Percentiles rank a stretch among this genome's conserved stretches.
phyloP scores from a whole-genome alignment of 2,329 filamentous ascomycete species.

The Macrophomina tecta region DNA sequence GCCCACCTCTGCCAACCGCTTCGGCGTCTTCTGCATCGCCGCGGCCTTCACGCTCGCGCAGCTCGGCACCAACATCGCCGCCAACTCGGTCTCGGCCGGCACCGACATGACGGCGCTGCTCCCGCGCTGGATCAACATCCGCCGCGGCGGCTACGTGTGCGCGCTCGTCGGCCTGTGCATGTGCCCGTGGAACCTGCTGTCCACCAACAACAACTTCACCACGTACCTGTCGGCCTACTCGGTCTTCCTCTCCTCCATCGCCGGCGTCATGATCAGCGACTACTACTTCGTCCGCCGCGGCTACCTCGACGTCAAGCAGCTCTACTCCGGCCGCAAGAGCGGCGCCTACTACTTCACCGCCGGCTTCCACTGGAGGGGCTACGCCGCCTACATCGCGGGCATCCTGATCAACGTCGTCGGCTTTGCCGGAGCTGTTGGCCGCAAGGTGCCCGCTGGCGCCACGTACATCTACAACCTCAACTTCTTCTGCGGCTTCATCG shows the following conservation, averaged over 20 bases:
- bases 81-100: conserved; percentile 83
- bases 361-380: conserved; percentile 84
- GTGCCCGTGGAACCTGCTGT: conserved; percentile 84
- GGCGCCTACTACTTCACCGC: conserved; percentile 76
- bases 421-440: conserved; percentile 81
- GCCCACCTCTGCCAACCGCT: conserved; percentile 47
- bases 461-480: conserved; percentile 89
- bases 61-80: conserved; percentile 85
- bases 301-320: conserved; percentile 76
- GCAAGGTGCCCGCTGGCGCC: conserved; percentile 74
- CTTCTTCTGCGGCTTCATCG: conserved; percentile 84
- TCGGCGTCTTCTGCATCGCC: conserved; percentile 62
- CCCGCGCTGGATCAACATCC: conserved; percentile 81
- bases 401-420: conserved; percentile 92
- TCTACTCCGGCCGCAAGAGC: conserved; percentile 73
- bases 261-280: conserved; percentile 86
- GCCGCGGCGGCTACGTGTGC: conserved; percentile 85
- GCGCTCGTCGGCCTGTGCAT: conserved; percentile 80
- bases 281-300: conserved; percentile 87
- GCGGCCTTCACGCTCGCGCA: conserved; percentile 69
- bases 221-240: conserved; percentile 92
- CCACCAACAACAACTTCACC: conserved; percentile 79
- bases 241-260: conserved; percentile 91
- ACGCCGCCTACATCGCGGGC: conserved; percentile 79
- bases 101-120: conserved; percentile 82